Base-by-base conservation (phyloP, 345 rosid species). In the Eucalyptus erythrocorys region DNA sequence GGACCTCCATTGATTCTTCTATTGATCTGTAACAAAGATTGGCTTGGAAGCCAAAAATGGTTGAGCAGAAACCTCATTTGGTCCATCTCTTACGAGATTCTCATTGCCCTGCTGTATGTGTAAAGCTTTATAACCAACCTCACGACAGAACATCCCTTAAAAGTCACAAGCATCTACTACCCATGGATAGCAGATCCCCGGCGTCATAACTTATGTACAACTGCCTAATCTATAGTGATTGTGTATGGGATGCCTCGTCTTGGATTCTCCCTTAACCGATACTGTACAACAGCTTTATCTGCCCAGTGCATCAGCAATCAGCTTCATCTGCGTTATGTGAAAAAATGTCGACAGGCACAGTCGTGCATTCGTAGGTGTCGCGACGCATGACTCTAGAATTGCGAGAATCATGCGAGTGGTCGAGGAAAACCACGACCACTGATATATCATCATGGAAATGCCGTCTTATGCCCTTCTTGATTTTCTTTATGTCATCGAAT, bases 401-500 rank as follows among this genome's bases (percentile, higher is more conserved):
- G 30, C 16, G 47, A 76, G 82, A 76, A 76, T 86, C 89, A 13
- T 89, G 81, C 48, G 90, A 82, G 90, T 92, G 93, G 89, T 93
- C 96, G 45, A 95, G 89, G 88, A 91, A 95, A 37, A 95, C 79
- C 57, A 94, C 97, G 47, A 94, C 88, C n/a, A 94, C 95, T 0
- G 97, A 93, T 37, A 95, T 95, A 66, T 95, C 97, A 14, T 95
- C 97, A 49, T 95, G 97, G 91, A 93, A 91, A 92, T 93, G 87
- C n/a, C 97, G 96, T 71, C 97, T 90, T 10, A 87, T 80, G 4
- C 97, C 97, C 84, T 88, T 94, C 85, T 92, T 90, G 9, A 92
- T 92, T 79, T 86, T 89, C 88, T 85, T 94, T 85, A 95, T 88
- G 89, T 94, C 95, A 0, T 89, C 87, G 7, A 94, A 93, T 82